These are phyloP conservation scores for Botrytis paeoniae DNA, from an alignment of 2,329 filamentous ascomycete genomes.

Conservation along the genomic window DNA sequence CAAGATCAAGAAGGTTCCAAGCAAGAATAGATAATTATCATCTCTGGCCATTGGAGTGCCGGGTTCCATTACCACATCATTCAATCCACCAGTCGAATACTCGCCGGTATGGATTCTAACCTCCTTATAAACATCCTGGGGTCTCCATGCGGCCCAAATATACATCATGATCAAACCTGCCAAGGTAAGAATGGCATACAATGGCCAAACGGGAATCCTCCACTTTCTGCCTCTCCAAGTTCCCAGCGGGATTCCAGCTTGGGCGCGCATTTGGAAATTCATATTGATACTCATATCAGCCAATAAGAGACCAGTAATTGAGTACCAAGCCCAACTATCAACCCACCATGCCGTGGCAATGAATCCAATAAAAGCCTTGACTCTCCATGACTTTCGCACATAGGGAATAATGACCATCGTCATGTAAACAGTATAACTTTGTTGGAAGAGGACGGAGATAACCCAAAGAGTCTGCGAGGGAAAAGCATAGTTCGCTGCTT, in stretches of 20 bases:
- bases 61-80: slow-evolving; percentile 37
- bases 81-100: slow-evolving; percentile 42
- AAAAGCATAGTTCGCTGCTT: slow-evolving; percentile 44
- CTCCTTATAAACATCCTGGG: slow-evolving; percentile 40
- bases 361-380: slow-evolving; percentile 34
- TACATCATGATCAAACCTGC: slow-evolving; percentile 44
- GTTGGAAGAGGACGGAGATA: slow-evolving; percentile 44
- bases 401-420: slow-evolving; percentile 46
- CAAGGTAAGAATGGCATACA: slow-evolving; percentile 30
- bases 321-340: slow-evolving; percentile 48
- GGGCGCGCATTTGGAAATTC: slow-evolving; percentile 38
- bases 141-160: slow-evolving; percentile 43
- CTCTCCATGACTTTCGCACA: slow-evolving; percentile 24
- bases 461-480: slow-evolving; percentile 46
- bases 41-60: slow-evolving; percentile 41
- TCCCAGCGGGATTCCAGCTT: slow-evolving; percentile 29
- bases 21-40: slow-evolving; percentile 45
- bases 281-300: slow-evolving; percentile 45
- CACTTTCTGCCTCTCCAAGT: slow-evolving; percentile 15
- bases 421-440: slow-evolving; percentile 49
- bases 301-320: slow-evolving; percentile 43
- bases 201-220: slow-evolving; percentile 37
- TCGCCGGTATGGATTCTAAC: slow-evolving; percentile 42
- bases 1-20: slow-evolving; percentile 43
- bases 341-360: slow-evolving; percentile 47